phyloP scores from a whole-genome alignment of 2,329 filamentous ascomycete genomes.

The Botrytis fragariae region DNA sequence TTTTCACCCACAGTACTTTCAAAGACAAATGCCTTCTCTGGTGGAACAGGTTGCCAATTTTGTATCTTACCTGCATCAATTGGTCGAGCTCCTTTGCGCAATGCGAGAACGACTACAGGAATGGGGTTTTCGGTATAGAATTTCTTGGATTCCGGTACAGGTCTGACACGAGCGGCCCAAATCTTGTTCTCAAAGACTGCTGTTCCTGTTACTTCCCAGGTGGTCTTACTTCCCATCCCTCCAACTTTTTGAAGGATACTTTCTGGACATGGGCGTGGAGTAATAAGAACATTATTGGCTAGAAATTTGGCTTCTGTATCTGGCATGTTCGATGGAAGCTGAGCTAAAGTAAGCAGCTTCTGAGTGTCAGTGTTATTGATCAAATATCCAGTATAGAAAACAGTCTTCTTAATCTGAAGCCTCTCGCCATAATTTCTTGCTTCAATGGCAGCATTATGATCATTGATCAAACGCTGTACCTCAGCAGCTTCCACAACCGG shows the following conservation, averaged over 20 bases:
- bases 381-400: conserved; percentile 92
- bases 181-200: conserved; percentile 75
- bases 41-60: conserved; percentile 75
- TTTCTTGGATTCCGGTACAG: conserved; percentile 63
- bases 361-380: conserved; percentile 70
- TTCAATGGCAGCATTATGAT: conserved; percentile 67
- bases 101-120: conserved; percentile 79
- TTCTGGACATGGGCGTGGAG: conserved; percentile 69
- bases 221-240: conserved; percentile 78
- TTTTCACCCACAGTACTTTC: conserved; percentile 87
- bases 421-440: conserved; percentile 43
- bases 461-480: conserved; percentile 85
- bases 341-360: conserved; percentile 67
- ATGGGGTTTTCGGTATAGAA: conserved; percentile 77
- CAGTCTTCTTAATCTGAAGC: conserved; percentile 77
- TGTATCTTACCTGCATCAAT: conserved; percentile 79
- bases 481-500: conserved; percentile 77
- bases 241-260: conserved; percentile 79
- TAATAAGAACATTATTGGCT: conserved; percentile 89
- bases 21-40: conserved; percentile 70
- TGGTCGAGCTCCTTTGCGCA: conserved; percentile 71
- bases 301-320: conserved; percentile 75
- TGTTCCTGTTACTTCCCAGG: conserved; percentile 78
- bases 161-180: conserved; percentile 80
- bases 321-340: conserved; percentile 59